These are phyloP conservation scores for Diaporthe aspalathi DNA, from an alignment of 2,329 filamentous ascomycete species.

Conservation along the genomic window DNA sequence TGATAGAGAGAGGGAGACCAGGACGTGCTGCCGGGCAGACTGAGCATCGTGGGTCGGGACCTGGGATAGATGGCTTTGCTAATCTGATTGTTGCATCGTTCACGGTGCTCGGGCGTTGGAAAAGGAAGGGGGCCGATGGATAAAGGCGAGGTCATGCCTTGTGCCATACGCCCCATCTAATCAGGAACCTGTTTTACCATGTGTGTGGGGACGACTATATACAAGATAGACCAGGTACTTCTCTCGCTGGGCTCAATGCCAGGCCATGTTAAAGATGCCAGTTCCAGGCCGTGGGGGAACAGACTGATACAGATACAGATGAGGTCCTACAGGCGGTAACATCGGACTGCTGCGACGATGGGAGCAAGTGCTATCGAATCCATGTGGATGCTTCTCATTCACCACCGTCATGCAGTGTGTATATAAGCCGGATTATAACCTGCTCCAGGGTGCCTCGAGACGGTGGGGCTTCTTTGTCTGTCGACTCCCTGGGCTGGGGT, in stretches of 20 bases:
- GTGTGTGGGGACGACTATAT: slow-evolving; percentile 28
- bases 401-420: neutral
- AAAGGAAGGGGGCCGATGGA: slow-evolving; percentile 10
- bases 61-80: slow-evolving; percentile 30
- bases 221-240: slow-evolving; percentile 35
- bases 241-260: slow-evolving; percentile 28
- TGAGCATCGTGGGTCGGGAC: slow-evolving; percentile 14
- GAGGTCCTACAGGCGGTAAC: too few relatives aligned
- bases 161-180: slow-evolving; percentile 27
- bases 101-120: slow-evolving; percentile 37
- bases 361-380: neutral
- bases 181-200: slow-evolving; percentile 28
- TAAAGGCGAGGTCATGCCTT: slow-evolving; percentile 27
- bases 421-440: neutral
- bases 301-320: too few relatives aligned
- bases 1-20: slow-evolving; percentile 20
- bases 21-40: slow-evolving; percentile 7
- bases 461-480: slow-evolving; percentile 16
- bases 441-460: neutral
- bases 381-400: neutral
- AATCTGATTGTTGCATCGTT: slow-evolving; percentile 29
- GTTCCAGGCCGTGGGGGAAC: neutral
- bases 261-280: slow-evolving; percentile 32
- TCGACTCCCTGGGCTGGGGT: slow-evolving; percentile 4
- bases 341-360: too few relatives aligned